Evolutionary conservation across 2,329 filamentous ascomycete species (phyloP).

Genomic region (Pseudogymnoascus sp.): DNA sequence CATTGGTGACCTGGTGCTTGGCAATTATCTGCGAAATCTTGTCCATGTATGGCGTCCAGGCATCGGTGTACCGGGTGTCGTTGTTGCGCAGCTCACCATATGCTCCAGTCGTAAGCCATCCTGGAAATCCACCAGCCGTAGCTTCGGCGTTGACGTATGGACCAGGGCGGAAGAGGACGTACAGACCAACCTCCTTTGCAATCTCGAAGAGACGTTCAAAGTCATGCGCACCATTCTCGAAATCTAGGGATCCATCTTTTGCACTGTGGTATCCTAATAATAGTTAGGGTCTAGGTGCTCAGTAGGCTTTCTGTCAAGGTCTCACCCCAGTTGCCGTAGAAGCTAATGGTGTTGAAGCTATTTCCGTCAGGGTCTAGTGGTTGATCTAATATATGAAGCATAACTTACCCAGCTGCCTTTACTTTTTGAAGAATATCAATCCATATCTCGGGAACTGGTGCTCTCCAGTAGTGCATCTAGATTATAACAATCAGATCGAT

Average conservation of each 20-base stretch:
- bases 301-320: not conserved
- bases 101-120: slow-evolving; percentile 54
- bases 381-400: not conserved
- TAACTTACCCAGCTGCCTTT: slow-evolving; percentile 34
- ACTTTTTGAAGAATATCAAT: slow-evolving; percentile 43
- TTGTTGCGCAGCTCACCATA: slow-evolving; percentile 46
- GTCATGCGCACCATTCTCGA: slow-evolving; percentile 44
- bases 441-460: slow-evolving; percentile 42
- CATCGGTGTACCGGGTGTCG: slow-evolving; percentile 42
- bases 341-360: slow-evolving; percentile 38
- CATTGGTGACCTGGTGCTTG: slow-evolving; percentile 47
- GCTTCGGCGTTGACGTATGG: slow-evolving; percentile 58
- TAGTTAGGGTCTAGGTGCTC: not conserved
- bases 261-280: slow-evolving; percentile 36
- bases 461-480: slow-evolving; percentile 42
- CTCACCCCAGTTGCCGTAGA: slow-evolving; percentile 36
- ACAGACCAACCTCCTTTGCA: slow-evolving; percentile 45
- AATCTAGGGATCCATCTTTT: slow-evolving; percentile 38
- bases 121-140: slow-evolving; percentile 52
- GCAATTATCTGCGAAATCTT: slow-evolving; percentile 42
- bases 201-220: slow-evolving; percentile 44
- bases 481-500: not conserved
- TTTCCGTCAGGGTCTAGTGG: not conserved
- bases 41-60: slow-evolving; percentile 46
- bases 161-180: slow-evolving; percentile 47